Conservation (phyloP, 768 basidiomycete species). For the Suillus discolor region DNA sequence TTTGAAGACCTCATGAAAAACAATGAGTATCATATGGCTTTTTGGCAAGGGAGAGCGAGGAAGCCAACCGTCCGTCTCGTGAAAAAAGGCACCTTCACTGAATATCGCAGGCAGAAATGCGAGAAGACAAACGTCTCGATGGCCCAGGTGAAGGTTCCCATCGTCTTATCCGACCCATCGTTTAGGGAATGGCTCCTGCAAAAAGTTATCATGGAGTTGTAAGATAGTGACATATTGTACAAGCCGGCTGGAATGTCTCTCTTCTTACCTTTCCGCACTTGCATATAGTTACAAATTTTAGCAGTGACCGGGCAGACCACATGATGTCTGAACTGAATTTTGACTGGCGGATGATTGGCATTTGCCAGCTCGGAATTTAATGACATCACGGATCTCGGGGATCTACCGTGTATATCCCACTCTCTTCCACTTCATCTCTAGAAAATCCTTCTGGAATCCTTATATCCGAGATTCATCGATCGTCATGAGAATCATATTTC, state of each 20-base stretch:
- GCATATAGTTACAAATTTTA: too few species aligned
- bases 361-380: not conserved
- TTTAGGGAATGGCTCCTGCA: constrained; percentile 13
- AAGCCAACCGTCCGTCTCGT: constrained; percentile 14
- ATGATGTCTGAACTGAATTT: not conserved
- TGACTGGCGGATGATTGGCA: not conserved
- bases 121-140: not conserved
- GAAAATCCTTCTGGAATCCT: too few species aligned
- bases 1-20: not conserved
- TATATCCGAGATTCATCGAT: not conserved
- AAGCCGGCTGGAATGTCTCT: not conserved
- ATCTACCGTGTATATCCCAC: too few species aligned
- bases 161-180: constrained; percentile 4
- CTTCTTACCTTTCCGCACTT: too few species aligned
- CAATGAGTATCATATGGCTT: not conserved
- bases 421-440: too few species aligned
- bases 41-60: constrained; percentile 1
- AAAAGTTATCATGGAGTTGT: constrained; percentile 9
- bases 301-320: too few species aligned
- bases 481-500: not conserved
- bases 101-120: constrained; percentile 11
- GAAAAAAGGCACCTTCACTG: constrained; percentile 10
- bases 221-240: not conserved
- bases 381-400: not conserved
- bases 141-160: constrained; percentile 14